A percentile compares a stretch with the other conserved stretches of the same genome.
Evolutionary conservation across 2,329 filamentous ascomycete species (phyloP).

Genomic region (Hymenoscyphus repandus): DNA sequence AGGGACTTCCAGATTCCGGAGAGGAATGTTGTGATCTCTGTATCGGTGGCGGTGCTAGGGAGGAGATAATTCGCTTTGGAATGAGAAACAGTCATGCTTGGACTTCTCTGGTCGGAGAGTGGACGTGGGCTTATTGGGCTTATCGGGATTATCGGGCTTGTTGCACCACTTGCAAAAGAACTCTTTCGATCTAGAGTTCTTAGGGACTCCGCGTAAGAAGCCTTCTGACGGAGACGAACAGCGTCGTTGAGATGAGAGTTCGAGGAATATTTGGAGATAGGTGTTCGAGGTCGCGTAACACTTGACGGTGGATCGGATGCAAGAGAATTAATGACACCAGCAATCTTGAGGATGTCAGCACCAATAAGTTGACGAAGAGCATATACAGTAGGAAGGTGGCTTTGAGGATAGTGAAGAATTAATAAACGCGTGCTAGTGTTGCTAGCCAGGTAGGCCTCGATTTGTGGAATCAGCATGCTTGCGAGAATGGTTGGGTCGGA

Average conservation of each 20-base stretch:
- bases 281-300: conserved; percentile 10
- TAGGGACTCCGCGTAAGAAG: not conserved
- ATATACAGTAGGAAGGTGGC: conserved; percentile 51
- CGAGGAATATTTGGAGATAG: conserved; percentile 13
- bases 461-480: conserved; percentile 52
- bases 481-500: conserved; percentile 50
- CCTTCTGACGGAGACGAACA: not conserved
- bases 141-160: no score
- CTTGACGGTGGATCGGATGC: conserved; percentile 25
- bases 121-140: not conserved
- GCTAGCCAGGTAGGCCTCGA: conserved; percentile 53
- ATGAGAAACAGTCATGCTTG: conserved; percentile 34
- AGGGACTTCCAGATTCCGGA: conserved; percentile 47
- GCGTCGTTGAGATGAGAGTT: conserved; percentile 8
- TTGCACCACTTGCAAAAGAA: not conserved
- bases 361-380: conserved; percentile 55
- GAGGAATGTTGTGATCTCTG: conserved; percentile 50
- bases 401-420: conserved; percentile 52
- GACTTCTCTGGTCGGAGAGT: not conserved
- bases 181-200: not conserved
- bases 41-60: conserved; percentile 47
- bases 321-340: conserved; percentile 43
- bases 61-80: conserved; percentile 51
- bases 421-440: conserved; percentile 51
- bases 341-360: conserved; percentile 51